Conservation (phyloP, 179 eudicot species). For the Corrigiola litoralis region DNA sequence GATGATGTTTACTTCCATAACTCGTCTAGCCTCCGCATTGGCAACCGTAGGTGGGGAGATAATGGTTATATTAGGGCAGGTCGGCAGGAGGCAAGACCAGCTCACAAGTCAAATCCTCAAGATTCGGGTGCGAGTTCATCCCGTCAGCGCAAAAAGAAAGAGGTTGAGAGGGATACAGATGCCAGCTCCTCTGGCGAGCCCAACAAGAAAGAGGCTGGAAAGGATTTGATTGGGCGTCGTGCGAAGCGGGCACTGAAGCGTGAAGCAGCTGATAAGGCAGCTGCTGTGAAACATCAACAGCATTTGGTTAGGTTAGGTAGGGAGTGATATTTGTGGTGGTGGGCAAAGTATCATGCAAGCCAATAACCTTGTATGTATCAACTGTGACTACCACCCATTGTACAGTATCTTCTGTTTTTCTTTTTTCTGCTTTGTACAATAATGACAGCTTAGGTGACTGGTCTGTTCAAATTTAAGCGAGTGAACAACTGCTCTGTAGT, state of each 20-base stretch:
- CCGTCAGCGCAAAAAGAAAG: constrained; percentile 59
- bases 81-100: constrained; percentile 76
- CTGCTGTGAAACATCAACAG: constrained; percentile 80
- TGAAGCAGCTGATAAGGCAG: constrained; percentile 91
- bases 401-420: constrained; percentile 26
- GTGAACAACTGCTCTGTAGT: neutral
- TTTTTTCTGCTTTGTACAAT: constrained; percentile 25
- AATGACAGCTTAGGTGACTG: constrained; percentile 26
- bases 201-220: constrained; percentile 52
- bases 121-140: constrained; percentile 50
- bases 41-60: constrained; percentile 90
- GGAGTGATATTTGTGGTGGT: constrained; percentile 22
- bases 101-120: constrained; percentile 28
- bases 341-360: constrained; percentile 15
- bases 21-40: constrained; percentile 63
- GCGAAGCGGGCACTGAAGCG: constrained; percentile 93
- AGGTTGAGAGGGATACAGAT: constrained; percentile 30
- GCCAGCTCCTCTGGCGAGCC: constrained; percentile 55
- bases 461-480: constrained; percentile 8
- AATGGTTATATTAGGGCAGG: constrained; percentile 72
- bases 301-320: constrained; percentile 70
- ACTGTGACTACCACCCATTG: constrained; percentile 16
- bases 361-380: constrained; percentile 15
- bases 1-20: constrained; percentile 51
- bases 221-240: constrained; percentile 62